Evolutionary conservation across 192 early-diverging fungal species (phyloP), one percentile per base, ranked within the genome.

Genomic region (Mortierella claussenii): DNA sequence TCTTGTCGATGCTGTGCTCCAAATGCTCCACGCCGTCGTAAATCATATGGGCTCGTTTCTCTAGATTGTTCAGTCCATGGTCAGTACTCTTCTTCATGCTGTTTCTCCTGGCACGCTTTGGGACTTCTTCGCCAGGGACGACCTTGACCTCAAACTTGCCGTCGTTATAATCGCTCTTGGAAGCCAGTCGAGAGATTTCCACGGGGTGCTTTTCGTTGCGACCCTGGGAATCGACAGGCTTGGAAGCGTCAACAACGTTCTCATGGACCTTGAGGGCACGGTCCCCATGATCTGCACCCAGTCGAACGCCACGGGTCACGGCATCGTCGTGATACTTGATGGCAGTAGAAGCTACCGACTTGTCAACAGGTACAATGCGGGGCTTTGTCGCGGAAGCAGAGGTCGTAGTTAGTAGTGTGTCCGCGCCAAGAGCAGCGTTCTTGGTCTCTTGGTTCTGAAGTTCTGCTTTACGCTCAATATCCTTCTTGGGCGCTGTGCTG

Each of bases 1-100:
- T 48, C 31, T 62, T 60, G 46, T 67, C 55, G 9, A 76, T 17
- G 20, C 28, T 61, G 28, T 76, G 65, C 46, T 76, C 73, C 3
- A 76, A 1, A 30, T 76, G 64, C 37, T 76, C 73, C 13, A 76
- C 73, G 21, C 73, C 73, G 43, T 66, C 53, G 31, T 66, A 67
- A 8, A 76, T 7, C 73, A 76, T 76, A 20, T 60, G 59, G 0
- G 65, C 57, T 30, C 73, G 73, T 40, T 67, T 66, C 15, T 76
- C 73, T 13, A 76, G 5, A 52, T 76, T 76, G 26, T 67, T 7
- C 2, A 76, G 37, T 11, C 73, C 73, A 53, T 76, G 73, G 47
- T 45, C 1, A 0, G 42, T 2, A 40, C 61, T 59, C 21, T 44
- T 54, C 58, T 57, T 75, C 33, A 47, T 49, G 28, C 33, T 28